Conservation (phyloP, 805 yeast species). For the Wickerhamomyces hampshirensis region DNA sequence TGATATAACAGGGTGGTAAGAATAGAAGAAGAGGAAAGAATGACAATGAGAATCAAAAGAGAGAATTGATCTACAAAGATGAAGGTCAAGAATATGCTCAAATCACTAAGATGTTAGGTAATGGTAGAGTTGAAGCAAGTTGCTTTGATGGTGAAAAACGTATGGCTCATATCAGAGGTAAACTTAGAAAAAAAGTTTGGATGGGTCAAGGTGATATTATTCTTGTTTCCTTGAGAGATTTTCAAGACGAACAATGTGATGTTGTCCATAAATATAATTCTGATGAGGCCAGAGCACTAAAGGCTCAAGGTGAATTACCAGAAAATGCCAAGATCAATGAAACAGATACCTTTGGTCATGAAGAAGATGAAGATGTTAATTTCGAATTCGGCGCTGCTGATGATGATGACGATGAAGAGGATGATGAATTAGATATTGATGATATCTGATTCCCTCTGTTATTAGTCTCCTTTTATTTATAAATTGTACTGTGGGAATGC, state of each 20-base stretch:
- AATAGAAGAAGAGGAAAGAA: constrained; percentile 98
- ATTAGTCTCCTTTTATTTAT: too few relatives aligned
- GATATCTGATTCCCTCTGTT: constrained; percentile 89
- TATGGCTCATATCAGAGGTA: constrained; percentile 98
- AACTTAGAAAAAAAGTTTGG: constrained; percentile 99
- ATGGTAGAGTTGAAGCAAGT: constrained; percentile 91
- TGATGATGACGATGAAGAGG: constrained; percentile 69
- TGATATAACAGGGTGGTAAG: constrained; percentile 57
- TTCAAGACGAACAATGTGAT: constrained; percentile 98
- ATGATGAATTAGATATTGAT: constrained; percentile 79
- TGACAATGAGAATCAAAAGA: constrained; percentile 83
- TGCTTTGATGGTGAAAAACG: constrained; percentile 94
- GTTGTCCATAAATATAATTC: constrained; percentile 95
- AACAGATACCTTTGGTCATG: constrained; percentile 95
- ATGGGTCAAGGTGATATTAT: constrained; percentile 98
- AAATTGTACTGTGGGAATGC: too few relatives aligned
- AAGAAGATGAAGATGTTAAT: constrained; percentile 95
- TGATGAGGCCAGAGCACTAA: constrained; percentile 96
- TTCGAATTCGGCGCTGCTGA: constrained; percentile 96
- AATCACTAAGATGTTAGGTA: constrained; percentile 96
- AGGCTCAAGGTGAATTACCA: constrained; percentile 94
- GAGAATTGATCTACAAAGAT: constrained; percentile 87
- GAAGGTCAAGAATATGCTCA: constrained; percentile 99
- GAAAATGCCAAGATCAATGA: constrained; percentile 96
- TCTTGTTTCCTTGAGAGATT: constrained; percentile 92